Percentiles rank a stretch among this genome's conserved stretches.
These are phyloP conservation scores for Nannochloropsis oceanica DNA, from an alignment of 108 stramenopile species.

Conservation along the genomic window DNA sequence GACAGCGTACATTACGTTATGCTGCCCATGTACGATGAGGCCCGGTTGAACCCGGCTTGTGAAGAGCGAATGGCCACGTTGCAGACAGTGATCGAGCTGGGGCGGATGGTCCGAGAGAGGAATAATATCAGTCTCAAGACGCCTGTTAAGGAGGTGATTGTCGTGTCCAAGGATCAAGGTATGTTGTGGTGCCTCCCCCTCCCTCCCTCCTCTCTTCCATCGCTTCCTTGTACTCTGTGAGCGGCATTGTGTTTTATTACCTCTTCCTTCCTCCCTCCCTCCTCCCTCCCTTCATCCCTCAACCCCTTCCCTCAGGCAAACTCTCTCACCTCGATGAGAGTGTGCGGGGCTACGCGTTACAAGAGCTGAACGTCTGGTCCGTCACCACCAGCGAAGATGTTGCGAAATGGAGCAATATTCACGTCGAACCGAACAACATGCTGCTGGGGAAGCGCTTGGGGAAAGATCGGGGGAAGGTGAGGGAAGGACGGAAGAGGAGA, in stretches of 20 bases:
- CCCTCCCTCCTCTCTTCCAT: background rate
- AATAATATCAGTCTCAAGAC: conserved; percentile 69
- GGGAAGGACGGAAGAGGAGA: background rate
- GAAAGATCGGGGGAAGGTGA: conserved; percentile 45
- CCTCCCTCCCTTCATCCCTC: background rate
- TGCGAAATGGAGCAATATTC: background rate
- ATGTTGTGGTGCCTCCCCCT: background rate
- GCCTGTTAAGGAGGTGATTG: conserved; percentile 77
- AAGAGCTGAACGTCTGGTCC: conserved; percentile 86
- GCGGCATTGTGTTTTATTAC: background rate
- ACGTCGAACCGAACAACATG: background rate
- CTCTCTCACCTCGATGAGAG: conserved; percentile 38
- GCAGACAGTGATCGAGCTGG: conserved; percentile 78
- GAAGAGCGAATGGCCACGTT: conserved; percentile 66
- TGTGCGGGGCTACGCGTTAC: conserved; percentile 75
- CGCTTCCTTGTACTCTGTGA: conserved; percentile 43
- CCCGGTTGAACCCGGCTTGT: conserved; percentile 63
- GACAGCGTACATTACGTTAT: conserved; percentile 82
- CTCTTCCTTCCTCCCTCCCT: background rate
- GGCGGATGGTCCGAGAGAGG: conserved; percentile 79
- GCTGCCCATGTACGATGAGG: conserved; percentile 62
- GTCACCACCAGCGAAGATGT: background rate
- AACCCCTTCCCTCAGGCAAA: conserved; percentile 47
- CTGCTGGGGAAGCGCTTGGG: conserved; percentile 80
- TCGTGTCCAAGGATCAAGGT: conserved; percentile 58